Evolutionary conservation across 2,329 filamentous ascomycete species (phyloP).

Genomic region (Lachnellula willkommii): DNA sequence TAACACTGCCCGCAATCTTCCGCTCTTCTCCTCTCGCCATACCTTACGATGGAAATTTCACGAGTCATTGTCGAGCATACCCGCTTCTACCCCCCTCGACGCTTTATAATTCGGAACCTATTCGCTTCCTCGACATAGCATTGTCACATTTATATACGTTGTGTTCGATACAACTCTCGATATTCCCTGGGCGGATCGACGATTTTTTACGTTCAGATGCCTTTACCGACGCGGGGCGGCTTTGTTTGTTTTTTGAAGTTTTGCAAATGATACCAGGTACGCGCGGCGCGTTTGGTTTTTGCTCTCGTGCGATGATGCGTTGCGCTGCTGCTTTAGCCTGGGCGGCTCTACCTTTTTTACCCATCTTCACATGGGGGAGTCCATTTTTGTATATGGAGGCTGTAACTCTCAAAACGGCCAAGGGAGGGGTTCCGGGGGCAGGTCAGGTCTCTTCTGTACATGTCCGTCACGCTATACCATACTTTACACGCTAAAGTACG

Average conservation of each 20-base stretch:
- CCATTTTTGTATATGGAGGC: neutral
- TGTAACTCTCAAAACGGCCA: neutral
- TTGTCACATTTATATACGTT: neutral
- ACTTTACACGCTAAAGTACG: neutral
- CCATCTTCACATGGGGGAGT: neutral
- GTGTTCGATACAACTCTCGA: neutral
- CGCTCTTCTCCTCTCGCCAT: neutral
- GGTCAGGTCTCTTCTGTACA: neutral
- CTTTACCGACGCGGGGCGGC: neutral
- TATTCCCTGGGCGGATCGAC: neutral
- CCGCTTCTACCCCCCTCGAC: neutral
- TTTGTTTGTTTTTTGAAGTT: neutral
- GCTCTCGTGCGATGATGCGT: neutral
- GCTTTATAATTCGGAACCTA: neutral
- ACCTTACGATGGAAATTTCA: neutral
- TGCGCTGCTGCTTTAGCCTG: neutral
- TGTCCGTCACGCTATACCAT: neutral
- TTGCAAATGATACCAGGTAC: neutral
- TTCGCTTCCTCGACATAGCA: neutral
- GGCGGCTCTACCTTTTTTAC: neutral
- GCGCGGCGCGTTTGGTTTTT: neutral
- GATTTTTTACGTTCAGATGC: neutral
- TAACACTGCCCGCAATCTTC: slow-evolving; percentile 9
- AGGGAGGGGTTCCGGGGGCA: neutral
- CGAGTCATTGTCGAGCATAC: neutral